Base-by-base conservation (phyloP, 23 red algal species). In the Agarophyton chilense region DNA sequence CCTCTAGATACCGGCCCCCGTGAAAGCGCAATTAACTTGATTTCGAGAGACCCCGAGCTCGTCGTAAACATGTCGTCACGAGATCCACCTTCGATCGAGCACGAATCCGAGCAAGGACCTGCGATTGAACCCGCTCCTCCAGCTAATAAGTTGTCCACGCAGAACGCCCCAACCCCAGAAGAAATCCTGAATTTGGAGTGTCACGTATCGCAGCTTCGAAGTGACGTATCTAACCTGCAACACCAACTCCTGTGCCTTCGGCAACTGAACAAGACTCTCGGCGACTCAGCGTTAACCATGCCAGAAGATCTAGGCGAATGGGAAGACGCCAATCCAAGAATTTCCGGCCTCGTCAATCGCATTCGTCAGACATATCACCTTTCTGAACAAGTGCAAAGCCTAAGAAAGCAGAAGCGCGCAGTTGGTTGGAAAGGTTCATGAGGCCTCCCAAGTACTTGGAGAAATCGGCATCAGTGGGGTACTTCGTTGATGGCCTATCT, bases 291-390 rank as follows among this genome's bases (percentile, higher is more conserved):
- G 51, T 25, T 89, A 6, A 47, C 53, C 70, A 77, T 89, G 67
- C 85, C 85, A 17, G 85, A 89, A 78, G 85, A 89, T 71, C 85
- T 89, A 34, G 85, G 85, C 24, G 71, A 89, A n/a, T 89, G 43
- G 47, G 36, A 47, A 12, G 24, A 77, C 22, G 72, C 85, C 18
- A 62, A 66, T 71, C 73, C 70, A 21, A 38, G 85, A 45, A 77
- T 89, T 39, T 54, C 47, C 16, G 85, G 85, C 31, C 36, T 89
- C 3, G 52, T 79, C 70, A 65, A 66, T 1, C 85, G 85, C 55
- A 89, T 89, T 33, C 47, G 25, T 26, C 85, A 89, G 61, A 89
- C 85, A 2, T 54, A 89, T 46, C 35, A 67, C 3, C 85, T 89
- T 43, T 62, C 85, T 12, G 16, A 43, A 14, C 25, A 67, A 38